A percentile compares a stretch with the other conserved stretches of the same genome.
phyloP scores from a whole-genome alignment of 2,329 filamentous ascomycete genomes.

The Clarireedia homoeocarpa region DNA sequence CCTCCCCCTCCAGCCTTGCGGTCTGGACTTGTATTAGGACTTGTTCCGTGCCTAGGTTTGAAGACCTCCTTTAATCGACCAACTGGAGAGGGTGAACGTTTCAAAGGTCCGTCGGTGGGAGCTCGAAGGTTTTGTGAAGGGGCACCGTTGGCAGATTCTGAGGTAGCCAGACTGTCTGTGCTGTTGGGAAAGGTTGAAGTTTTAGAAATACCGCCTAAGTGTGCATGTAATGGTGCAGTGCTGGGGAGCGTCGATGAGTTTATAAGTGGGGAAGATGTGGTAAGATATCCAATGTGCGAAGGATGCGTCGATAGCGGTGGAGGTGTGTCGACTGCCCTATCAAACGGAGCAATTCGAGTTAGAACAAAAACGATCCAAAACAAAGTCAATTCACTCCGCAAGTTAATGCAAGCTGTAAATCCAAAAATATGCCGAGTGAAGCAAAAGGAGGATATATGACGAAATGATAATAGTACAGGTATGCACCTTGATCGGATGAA shows the following conservation, averaged over 20 bases:
- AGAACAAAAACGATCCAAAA: constrained; percentile 1
- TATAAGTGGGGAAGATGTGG: constrained; percentile 60
- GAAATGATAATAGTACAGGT: neutral
- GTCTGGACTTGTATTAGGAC: constrained; percentile 40
- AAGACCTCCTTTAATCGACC: constrained; percentile 68
- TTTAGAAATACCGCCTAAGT: constrained; percentile 28
- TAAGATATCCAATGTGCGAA: constrained; percentile 60
- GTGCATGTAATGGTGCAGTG: constrained; percentile 26
- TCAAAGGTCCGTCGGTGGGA: constrained; percentile 37
- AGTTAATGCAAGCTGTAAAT: constrained; percentile 6
- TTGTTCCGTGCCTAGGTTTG: constrained; percentile 35
- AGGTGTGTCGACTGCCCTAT: constrained; percentile 7
- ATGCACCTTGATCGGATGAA: neutral
- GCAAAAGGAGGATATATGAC: neutral
- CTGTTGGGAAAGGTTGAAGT: constrained; percentile 33
- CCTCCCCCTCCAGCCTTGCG: constrained; percentile 22
- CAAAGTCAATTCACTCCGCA: constrained; percentile 5
- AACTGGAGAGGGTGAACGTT: constrained; percentile 60
- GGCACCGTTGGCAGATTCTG: constrained; percentile 26
- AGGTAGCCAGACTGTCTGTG: constrained; percentile 23
- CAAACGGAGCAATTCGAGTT: neutral
- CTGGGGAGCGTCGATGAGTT: constrained; percentile 47
- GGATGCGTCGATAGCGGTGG: constrained; percentile 49
- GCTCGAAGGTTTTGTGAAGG: constrained; percentile 34
- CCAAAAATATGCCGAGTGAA: neutral